Evolutionary conservation across 225 moss, liverwort and hornwort genomes (phyloP), one percentile per base, ranked within the genome.

Genomic region (Ulota crispa): DNA sequence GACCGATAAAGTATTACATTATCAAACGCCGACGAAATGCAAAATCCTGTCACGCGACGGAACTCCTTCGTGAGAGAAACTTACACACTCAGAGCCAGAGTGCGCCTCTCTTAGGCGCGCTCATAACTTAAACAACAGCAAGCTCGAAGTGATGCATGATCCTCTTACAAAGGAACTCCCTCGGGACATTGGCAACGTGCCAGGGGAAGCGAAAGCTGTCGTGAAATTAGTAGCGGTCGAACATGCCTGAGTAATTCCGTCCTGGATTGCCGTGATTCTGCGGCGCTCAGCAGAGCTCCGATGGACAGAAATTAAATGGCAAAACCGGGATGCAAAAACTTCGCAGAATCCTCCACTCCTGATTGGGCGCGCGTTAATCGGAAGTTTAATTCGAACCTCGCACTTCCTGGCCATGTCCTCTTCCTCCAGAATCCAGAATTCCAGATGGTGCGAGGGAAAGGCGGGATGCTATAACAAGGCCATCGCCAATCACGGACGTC

Each of bases 281-380:
- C 36, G 84, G 84, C 84, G 84, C 61, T 31, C 79, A 53, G 75
- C 68, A 64, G 45, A 45, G 32, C 76, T 82, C 76, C 75, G 59
- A 65, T 36, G 72, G 31, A 47, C 47, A 52, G 30, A 78, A 45
- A 71, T 26, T 55, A 27, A 73, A 66, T 72, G 78, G 66, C n/a
- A n/a, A n/a, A n/a, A n/a, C n/a, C n/a, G n/a, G n/a, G n/a, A n/a
- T n/a, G n/a, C n/a, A n/a, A 66, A 47, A 39, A 34, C 34, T 72
- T 34, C 55, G 16, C 57, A 45, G 43, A 72, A 83, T 83, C 78
- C 18, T 32, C 27, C 50, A 50, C 21, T 59, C 36, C 76, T 82
- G 15, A 36, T 47, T 34, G 27, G 8, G 70, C 70, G 54, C 32
- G 72, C 55, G 7, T 47, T 7, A 34, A 8, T 60, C 61, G 19